These are phyloP conservation scores for Babesia bigemina DNA, from an alignment of 169 alveolate species.

Conservation along the genomic window DNA sequence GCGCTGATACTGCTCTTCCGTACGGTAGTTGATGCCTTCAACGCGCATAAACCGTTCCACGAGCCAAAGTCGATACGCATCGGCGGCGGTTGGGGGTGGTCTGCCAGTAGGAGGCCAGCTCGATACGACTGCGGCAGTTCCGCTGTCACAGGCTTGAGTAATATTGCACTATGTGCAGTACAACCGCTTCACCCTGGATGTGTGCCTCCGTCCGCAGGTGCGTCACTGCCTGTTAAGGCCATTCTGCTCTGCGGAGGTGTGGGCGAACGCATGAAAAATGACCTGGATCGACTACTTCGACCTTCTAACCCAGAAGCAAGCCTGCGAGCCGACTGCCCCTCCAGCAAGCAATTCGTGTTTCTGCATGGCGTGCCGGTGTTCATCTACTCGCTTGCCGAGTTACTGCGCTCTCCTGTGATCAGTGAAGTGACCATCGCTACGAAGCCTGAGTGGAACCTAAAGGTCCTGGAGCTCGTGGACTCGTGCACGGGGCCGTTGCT, in stretches of 20 bases:
- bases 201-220: neutral
- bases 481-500: neutral
- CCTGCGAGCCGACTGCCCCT: conserved; percentile 23
- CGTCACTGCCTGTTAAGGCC: conserved; percentile 13
- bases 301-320: conserved; percentile 15
- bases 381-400: conserved; percentile 55
- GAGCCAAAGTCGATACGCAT: too few species aligned
- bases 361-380: conserved; percentile 56
- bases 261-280: conserved; percentile 37
- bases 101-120: too few species aligned
- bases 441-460: conserved; percentile 50
- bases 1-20: too few species aligned
- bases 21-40: too few species aligned
- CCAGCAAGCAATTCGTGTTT: conserved; percentile 44
- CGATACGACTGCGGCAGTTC: too few species aligned
- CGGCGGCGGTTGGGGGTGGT: too few species aligned
- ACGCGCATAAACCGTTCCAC: too few species aligned
- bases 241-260: conserved; percentile 60
- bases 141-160: too few species aligned
- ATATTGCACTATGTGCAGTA: too few species aligned
- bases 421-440: conserved; percentile 47
- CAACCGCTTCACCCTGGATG: neutral
- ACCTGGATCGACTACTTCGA: neutral
- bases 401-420: conserved; percentile 29
- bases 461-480: conserved; percentile 39